These are phyloP conservation scores for Colletotrichum tropicicola DNA, from an alignment of 2,329 filamentous ascomycete genomes.

Conservation along the genomic window DNA sequence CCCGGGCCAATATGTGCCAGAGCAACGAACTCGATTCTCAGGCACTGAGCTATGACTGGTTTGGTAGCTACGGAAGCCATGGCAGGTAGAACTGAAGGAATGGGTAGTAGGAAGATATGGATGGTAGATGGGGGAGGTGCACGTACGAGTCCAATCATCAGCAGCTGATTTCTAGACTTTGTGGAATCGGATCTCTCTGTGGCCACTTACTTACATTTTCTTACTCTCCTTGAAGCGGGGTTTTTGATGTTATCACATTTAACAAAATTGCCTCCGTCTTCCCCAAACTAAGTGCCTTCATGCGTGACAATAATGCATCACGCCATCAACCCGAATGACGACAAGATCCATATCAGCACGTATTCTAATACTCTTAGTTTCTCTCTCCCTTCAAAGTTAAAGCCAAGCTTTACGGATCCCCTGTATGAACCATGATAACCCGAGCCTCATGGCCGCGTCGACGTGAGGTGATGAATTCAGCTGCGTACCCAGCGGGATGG, in stretches of 20 bases:
- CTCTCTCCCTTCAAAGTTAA: no score
- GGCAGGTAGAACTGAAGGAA: no score
- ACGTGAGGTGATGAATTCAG: no score
- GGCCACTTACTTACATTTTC: background rate
- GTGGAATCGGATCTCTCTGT: background rate
- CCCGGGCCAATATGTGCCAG: conserved; percentile 3
- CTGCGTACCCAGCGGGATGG: background rate
- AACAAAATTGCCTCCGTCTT: background rate
- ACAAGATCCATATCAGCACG: background rate
- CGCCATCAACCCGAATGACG: background rate
- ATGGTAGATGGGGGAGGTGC: background rate
- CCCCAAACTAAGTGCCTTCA: background rate
- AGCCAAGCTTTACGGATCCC: no score
- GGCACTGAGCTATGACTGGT: background rate
- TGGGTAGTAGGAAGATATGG: no score
- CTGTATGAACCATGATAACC: no score
- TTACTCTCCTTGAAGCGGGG: background rate
- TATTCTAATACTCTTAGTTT: background rate
- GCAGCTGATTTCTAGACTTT: background rate
- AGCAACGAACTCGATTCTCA: background rate
- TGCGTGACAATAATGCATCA: background rate
- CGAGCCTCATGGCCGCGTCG: no score
- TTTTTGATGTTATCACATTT: background rate
- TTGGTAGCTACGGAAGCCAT: conserved; percentile 1
- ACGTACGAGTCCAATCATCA: background rate